These are phyloP conservation scores for Mucor velutinosus DNA, from an alignment of 371 early-diverging fungal species.

Conservation along the genomic window DNA sequence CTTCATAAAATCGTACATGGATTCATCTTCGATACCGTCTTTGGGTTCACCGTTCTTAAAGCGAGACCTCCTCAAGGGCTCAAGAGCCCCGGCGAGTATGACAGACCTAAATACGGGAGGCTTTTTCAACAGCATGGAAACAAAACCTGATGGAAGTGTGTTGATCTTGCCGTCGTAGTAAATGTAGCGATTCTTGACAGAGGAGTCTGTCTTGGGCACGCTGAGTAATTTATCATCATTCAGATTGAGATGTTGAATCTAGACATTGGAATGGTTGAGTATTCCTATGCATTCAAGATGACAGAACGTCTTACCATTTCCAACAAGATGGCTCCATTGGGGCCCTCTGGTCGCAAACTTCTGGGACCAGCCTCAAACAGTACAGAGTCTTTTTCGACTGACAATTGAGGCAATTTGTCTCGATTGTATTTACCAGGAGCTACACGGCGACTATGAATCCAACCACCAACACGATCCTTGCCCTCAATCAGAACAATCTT, in stretches of 20 bases:
- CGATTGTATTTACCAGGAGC: slow-evolving; percentile 24
- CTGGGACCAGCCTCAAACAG: slow-evolving; percentile 89
- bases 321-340: slow-evolving; percentile 71
- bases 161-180: slow-evolving; percentile 72
- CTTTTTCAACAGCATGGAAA: slow-evolving; percentile 45
- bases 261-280: neutral
- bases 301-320: slow-evolving; percentile 64
- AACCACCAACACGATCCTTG: slow-evolving; percentile 80
- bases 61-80: slow-evolving; percentile 75
- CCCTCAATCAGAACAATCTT: slow-evolving; percentile 77
- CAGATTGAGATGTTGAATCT: slow-evolving; percentile 25
- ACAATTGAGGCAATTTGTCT: neutral
- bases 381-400: slow-evolving; percentile 25
- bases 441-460: slow-evolving; percentile 73
- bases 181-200: slow-evolving; percentile 83
- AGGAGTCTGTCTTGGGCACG: slow-evolving; percentile 69
- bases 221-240: slow-evolving; percentile 42
- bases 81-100: slow-evolving; percentile 41
- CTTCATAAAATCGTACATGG: slow-evolving; percentile 65
- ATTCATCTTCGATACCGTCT: slow-evolving; percentile 42
- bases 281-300: neutral
- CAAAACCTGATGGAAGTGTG: slow-evolving; percentile 55
- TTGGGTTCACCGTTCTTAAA: slow-evolving; percentile 56
- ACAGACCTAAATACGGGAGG: slow-evolving; percentile 60
- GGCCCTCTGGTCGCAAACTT: slow-evolving; percentile 80